Evolutionary conservation across 306 rosid species (phyloP), one percentile per base, ranked within the genome.

Genomic region (Pyrus bretschneideri): DNA sequence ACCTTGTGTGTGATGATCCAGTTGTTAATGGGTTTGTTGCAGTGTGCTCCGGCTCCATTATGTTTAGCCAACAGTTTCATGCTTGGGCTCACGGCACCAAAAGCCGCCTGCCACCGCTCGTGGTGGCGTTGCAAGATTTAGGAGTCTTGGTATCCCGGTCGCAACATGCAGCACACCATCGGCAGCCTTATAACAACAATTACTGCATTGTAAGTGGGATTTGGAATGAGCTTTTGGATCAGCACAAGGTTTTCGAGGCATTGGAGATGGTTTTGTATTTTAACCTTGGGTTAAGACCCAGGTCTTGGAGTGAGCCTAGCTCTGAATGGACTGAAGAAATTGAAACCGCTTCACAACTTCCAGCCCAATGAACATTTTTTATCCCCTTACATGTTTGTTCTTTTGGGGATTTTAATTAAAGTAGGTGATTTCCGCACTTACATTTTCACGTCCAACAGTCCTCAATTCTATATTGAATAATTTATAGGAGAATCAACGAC

Each of bases 51-150:
- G 91, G 92, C 17, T 89, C 93, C 88, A 92, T 92, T 64, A 92
- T 95, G 97, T 95, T 95, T 30, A 95, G 97, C 86, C 98, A 95
- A 67, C 98, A 95, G 67, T 95, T 95, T 70, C 98, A 95, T 72
- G 96, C 97, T 10, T 95, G 98, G 99, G 93, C 99, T 12, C 99
- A 95, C 12, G 87, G 89, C 18, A 90, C 91, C 0, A 90, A 89
- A 85, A 92, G 97, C 77, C 84, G 86, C 77, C 93, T 95, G 71
- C 97, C 97, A 0, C 87, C 85, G 0, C 71, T 82, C 0, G 96
- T 95, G 73, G 87, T 82, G 74, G 89, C 85, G 0, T 57, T 95
- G 83, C 98, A 95, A 42, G 92, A 90, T 31, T 70, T 79, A 0
- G 90, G 97, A 3, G 31, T 95, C 81, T 86, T 92, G 0, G 96